Evolutionary conservation across 441 rosid species (phyloP), one percentile per base, ranked within the genome.

Genomic region (Brassica hybrid): DNA sequence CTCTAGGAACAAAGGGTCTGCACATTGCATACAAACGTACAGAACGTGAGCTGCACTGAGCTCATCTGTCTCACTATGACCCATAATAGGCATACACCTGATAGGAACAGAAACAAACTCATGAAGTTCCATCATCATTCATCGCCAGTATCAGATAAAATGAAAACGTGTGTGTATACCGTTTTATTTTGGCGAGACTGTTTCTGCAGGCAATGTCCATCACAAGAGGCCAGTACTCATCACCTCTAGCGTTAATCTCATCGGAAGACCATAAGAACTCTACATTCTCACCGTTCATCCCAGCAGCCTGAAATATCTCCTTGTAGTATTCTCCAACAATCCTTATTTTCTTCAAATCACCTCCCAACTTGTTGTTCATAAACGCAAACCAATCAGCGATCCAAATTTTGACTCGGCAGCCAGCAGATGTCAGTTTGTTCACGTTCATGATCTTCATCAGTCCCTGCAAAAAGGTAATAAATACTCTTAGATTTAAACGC

Each of bases 311-410:
- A 93, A 93, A 93, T 65, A 90, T 83, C 86, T 94, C 94, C 61
- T 85, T 85, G 72, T 89, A 75, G 34, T 91, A 91, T 4, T 36
- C 84, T 14, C 99, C 92, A 30, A 94, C 86, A 1, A 84, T 78
- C 75, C 78, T 87, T 60, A 94, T 93, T 71, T 94, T 91, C 83
- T 87, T 86, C 85, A 86, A 78, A 72, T 93, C 96, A 41, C 92
- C 94, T 0, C 89, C 98, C 97, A 89, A 87, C 85, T 93, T 94
- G 83, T 90, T 91, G 79, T 93, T 93, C 62, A 90, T 75, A 68
- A 84, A 90, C 3, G 99, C 99, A 91, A 93, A 94, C 99, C 99
- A 93, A 74, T 94, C 97, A 4, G 96, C 98, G 67, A 93, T 86
- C 99, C 97, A 93, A 4, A 93, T 90, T 68, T 91, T 93, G 71